Base-by-base conservation (phyloP, 2,329 filamentous ascomycete genomes). In the Pestalotiopsis sp. region DNA sequence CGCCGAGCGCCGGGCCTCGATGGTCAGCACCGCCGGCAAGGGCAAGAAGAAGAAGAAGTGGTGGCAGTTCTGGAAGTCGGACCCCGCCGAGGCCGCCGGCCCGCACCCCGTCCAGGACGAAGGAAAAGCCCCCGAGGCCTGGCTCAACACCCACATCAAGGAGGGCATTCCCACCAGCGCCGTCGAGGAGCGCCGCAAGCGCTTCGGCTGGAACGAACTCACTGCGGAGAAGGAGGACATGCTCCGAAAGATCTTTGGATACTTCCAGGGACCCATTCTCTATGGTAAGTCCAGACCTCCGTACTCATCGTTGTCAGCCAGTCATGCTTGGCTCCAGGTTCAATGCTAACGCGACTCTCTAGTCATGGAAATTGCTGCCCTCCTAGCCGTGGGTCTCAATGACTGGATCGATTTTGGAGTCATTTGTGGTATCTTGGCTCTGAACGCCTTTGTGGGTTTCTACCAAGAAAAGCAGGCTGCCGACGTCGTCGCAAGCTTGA, bases 391-490 rank as follows among this genome's bases (percentile, higher is more conserved):
- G 78, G 91, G 91, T 87, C 89, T 94, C 72, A 86, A 87, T 79
- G 90, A 92, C 82, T 93, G 91, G 91, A 87, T 93, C 72, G 91
- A 94, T 83, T 87, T 93, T 74, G 91, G 91, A 87, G 90, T 94
- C 80, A 93, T 93, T 79, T 88, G 91, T 75, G 91, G 87, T 84
- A 93, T 94, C 80, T 83, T 94, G 68, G 75, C 91, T 78, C 89
- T 94, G 71, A 94, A 94, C 83, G 91, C 91, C 73, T 83, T 90
- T 72, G 91, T 93, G 79, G 91, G 91, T 84, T 93, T 91, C 89
- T 93, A 93, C 80, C 91, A 93, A 80, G 91, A 93, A 82, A 93
- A 93, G 84, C 91, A 93, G 82, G 91, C 91, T 75, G 91, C 91
- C 73, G 91, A 93, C 81, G 91, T 93, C 76, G 91, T 93, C 76